These are phyloP conservation scores for Colletotrichum godetiae DNA, from an alignment of 2,329 filamentous ascomycete genomes.

Conservation along the genomic window DNA sequence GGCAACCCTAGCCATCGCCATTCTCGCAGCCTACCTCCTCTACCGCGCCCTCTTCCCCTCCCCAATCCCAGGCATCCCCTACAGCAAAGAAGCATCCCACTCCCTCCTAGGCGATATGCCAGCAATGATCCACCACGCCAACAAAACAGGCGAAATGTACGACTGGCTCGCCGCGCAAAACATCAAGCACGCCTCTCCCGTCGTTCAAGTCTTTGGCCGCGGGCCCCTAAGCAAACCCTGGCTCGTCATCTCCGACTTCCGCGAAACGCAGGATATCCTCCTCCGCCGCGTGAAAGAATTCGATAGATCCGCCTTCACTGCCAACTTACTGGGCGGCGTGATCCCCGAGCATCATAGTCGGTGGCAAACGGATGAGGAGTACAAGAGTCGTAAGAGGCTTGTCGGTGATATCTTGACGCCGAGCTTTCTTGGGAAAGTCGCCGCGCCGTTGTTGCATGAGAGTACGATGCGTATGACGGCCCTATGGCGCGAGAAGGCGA, in stretches of 20 bases:
- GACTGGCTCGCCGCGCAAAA: conserved; percentile 44
- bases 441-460: conserved; percentile 39
- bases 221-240: conserved; percentile 44
- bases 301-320: conserved; percentile 41
- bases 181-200: conserved; percentile 40
- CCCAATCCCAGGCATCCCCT: conserved; percentile 25
- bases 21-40: neutral
- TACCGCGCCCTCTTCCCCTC: conserved; percentile 15
- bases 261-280: conserved; percentile 47
- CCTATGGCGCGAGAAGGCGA: conserved; percentile 48
- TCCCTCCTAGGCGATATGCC: conserved; percentile 29
- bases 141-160: conserved; percentile 22
- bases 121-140: conserved; percentile 7
- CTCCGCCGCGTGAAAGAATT: conserved; percentile 47
- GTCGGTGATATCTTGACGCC: conserved; percentile 50
- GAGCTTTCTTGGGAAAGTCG: conserved; percentile 43
- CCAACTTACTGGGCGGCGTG: conserved; percentile 36
- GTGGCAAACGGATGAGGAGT: conserved; percentile 44
- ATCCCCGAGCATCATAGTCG: conserved; percentile 46
- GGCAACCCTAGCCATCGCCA: neutral
- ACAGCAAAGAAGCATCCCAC: conserved; percentile 13
- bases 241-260: conserved; percentile 47
- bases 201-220: conserved; percentile 48
- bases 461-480: conserved; percentile 44
- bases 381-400: conserved; percentile 46